Percentiles rank a stretch among this genome's conserved stretches.
Conservation (phyloP, 768 basidiomycete genomes). For the Russula olivacea region DNA sequence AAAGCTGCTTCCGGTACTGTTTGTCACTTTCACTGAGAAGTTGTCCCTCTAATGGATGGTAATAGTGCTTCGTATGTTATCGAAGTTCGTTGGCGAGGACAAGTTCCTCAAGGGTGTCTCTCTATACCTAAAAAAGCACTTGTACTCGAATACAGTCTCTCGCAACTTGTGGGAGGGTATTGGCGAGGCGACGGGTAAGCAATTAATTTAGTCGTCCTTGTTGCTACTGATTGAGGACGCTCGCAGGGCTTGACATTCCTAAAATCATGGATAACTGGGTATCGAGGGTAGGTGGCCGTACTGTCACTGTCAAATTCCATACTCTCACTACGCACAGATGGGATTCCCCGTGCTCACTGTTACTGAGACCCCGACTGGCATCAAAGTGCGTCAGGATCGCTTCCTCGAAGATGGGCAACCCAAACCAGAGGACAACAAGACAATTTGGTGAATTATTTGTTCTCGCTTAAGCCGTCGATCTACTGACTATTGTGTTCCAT, state of each 20-base stretch:
- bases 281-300: conserved; percentile 46
- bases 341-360: conserved; percentile 92
- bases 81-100: conserved; percentile 82
- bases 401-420: conserved; percentile 84
- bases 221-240: not conserved
- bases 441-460: conserved; percentile 55
- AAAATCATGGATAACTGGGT: conserved; percentile 91
- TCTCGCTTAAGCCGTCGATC: not conserved
- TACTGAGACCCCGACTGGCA: conserved; percentile 63
- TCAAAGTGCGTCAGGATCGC: conserved; percentile 82
- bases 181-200: conserved; percentile 55
- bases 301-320: not conserved
- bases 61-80: conserved; percentile 88
- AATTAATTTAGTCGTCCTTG: not conserved
- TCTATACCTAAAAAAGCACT: conserved; percentile 82
- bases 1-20: conserved; percentile 69
- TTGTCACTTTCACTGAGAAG: not conserved
- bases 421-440: conserved; percentile 78
- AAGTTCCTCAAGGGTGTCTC: conserved; percentile 84
- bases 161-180: conserved; percentile 88
- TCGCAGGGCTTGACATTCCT: conserved; percentile 56
- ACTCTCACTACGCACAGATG: conserved; percentile 33
- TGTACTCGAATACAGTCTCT: conserved; percentile 81
- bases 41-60: not conserved
- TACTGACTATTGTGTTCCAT: not conserved